Evolutionary conservation across 202 grass and related monocot genomes (phyloP), one percentile per base, ranked within the genome.

Genomic region (Alloteropsis angusta): DNA sequence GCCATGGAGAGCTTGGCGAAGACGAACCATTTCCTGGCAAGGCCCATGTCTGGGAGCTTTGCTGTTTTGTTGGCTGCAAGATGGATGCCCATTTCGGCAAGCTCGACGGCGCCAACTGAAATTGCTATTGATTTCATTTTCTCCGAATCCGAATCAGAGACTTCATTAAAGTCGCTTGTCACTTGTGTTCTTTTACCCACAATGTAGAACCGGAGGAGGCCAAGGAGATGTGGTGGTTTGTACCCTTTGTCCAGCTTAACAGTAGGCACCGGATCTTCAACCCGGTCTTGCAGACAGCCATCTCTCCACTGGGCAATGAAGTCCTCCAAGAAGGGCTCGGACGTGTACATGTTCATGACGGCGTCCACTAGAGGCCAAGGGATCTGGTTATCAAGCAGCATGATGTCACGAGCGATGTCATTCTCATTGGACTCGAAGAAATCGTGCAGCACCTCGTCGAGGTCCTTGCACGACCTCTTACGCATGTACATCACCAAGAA

Each of bases 401-500:
- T 19, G 17, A 52, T 18, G 6, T 52, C 48, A 52, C 7, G 48
- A 19, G 1, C 17, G 48, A 52, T 52, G 1, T 52, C 48, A 2
- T 8, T 0, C 17, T 2, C 48, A 52, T 8, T 52, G 48, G 17
- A 52, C 5, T 52, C 18, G 5, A 52, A n/a, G 48, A n/a, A 50
- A n/a, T 50, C 17, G 18, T 0, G 6, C 47, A 50, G 16, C 16
- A 17, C 0, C 46, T 0, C 28, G 28, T 30, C 28, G 28, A 30
- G 28, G 2, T 53, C 18, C 2, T 0, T 53, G 49, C 49, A 0
- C 49, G 49, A 19, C 17, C 0, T 3, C 8, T 21, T 53, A 35
- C 4, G 16, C 59, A 62, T 62, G 30, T 4, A 62, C 16, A 60
- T 53, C 78, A 80, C 41, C 53, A 80, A 36, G 28, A 80, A 80